These are phyloP conservation scores for Leucaena leucocephala DNA, from an alignment of 306 rosid species.

Conservation along the genomic window DNA sequence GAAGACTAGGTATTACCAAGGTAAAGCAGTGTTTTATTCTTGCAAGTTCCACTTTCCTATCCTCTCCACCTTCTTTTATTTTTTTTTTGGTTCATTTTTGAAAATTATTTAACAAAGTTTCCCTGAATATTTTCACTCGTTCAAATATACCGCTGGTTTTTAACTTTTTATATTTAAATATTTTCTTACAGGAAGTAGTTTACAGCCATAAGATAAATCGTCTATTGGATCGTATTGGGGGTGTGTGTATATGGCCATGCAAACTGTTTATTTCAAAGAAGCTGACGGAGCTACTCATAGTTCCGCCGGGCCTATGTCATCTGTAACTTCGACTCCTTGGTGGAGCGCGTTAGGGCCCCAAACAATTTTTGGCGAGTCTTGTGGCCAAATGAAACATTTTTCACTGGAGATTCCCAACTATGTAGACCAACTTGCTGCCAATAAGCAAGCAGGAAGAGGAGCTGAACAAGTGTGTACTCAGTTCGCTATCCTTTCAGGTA, in stretches of 20 bases:
- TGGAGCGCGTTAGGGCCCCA: slow-evolving; percentile 73
- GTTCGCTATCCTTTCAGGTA: slow-evolving; percentile 84
- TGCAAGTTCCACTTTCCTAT: slow-evolving; percentile 1
- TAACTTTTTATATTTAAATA: background rate
- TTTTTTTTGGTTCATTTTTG: background rate
- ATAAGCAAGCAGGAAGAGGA: slow-evolving; percentile 53
- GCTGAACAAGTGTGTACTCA: slow-evolving; percentile 58
- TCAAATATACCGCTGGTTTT: background rate
- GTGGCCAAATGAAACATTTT: slow-evolving; percentile 65
- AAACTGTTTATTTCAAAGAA: slow-evolving; percentile 67
- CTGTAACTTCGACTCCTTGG: slow-evolving; percentile 65
- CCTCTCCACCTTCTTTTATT: background rate
- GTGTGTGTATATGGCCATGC: slow-evolving; percentile 63
- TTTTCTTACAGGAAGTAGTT: slow-evolving; percentile 43
- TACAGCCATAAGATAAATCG: slow-evolving; percentile 3
- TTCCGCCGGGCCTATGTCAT: slow-evolving; percentile 56
- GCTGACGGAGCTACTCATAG: slow-evolving; percentile 63
- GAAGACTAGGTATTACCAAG: slow-evolving; percentile 37
- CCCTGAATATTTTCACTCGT: slow-evolving; percentile 3
- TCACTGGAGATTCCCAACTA: slow-evolving; percentile 51
- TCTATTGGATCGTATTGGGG: slow-evolving; percentile 40
- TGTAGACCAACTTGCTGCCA: slow-evolving; percentile 57
- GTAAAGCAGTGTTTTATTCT: slow-evolving; percentile 21
- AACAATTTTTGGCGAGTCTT: slow-evolving; percentile 59
- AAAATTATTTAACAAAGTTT: background rate